These are phyloP conservation scores for Cadophora sp. DNA, from an alignment of 2,329 filamentous ascomycete species.

Conservation along the genomic window DNA sequence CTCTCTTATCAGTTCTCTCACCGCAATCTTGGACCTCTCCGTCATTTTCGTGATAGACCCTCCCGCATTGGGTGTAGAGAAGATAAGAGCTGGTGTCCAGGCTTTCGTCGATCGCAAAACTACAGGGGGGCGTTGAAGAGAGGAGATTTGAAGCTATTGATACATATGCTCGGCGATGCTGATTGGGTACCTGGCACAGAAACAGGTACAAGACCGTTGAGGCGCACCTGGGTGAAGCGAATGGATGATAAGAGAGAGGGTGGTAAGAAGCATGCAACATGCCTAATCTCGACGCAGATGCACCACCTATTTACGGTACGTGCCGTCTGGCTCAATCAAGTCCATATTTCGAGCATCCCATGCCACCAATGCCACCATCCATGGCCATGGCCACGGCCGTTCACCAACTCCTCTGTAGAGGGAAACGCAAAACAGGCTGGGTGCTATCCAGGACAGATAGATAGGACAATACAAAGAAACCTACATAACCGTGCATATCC, in stretches of 20 bases:
- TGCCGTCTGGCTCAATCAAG: neutral
- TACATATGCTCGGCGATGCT: constrained; percentile 8
- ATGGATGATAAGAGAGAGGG: constrained; percentile 3
- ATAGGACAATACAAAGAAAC: too few relatives aligned
- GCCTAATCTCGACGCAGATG: constrained; percentile 15
- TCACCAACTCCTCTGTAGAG: neutral
- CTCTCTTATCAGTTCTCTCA: constrained; percentile 11
- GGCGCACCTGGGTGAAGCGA: constrained; percentile 5
- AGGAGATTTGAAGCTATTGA: constrained; percentile 30
- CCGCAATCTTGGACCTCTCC: neutral
- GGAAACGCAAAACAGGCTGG: neutral
- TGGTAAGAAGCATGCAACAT: constrained; percentile 11
- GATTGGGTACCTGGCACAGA: constrained; percentile 21
- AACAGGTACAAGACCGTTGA: constrained; percentile 20
- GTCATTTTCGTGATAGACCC: neutral
- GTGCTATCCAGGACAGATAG: neutral
- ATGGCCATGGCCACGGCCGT: neutral
- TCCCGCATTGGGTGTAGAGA: neutral
- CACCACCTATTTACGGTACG: neutral
- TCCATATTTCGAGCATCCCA: constrained; percentile 3
- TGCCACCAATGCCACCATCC: neutral
- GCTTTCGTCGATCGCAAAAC: constrained; percentile 1
- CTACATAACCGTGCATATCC: constrained; percentile 10
- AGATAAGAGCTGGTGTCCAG: constrained; percentile 8
- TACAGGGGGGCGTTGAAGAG: neutral